phyloP scores from a whole-genome alignment of 352 stramenopile species.

The Lagenidium giganteum region DNA sequence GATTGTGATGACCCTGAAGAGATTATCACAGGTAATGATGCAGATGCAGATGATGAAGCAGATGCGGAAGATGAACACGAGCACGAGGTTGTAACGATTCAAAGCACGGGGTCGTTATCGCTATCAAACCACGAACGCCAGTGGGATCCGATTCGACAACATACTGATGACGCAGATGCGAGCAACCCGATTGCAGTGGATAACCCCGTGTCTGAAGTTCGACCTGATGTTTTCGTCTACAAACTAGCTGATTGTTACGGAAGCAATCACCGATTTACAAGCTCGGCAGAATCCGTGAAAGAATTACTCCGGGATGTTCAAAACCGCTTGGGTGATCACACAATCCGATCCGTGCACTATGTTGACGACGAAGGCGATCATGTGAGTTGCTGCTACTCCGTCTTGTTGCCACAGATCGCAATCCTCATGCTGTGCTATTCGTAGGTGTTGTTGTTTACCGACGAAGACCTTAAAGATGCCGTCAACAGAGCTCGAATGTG shows the following conservation, averaged over 20 bases:
- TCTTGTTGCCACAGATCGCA: background rate
- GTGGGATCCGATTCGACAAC: background rate
- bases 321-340: slow-evolving; percentile 65
- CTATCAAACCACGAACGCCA: slow-evolving; percentile 4
- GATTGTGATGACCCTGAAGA: background rate
- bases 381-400: slow-evolving; percentile 20
- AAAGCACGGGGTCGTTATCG: slow-evolving; percentile 1
- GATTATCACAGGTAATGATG: no score
- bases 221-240: slow-evolving; percentile 67
- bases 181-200: slow-evolving; percentile 18
- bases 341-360: slow-evolving; percentile 72
- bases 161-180: slow-evolving; percentile 2
- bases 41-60: slow-evolving; percentile 31
- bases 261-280: slow-evolving; percentile 84
- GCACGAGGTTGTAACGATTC: slow-evolving; percentile 3
- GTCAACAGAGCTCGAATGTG: slow-evolving; percentile 71
- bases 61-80: slow-evolving; percentile 28
- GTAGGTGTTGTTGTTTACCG: slow-evolving; percentile 70
- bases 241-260: slow-evolving; percentile 80
- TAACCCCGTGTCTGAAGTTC: slow-evolving; percentile 15
- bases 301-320: slow-evolving; percentile 70
- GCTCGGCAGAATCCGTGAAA: slow-evolving; percentile 67
- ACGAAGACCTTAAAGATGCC: slow-evolving; percentile 77
- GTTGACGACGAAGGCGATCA: slow-evolving; percentile 82
- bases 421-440: slow-evolving; percentile 1